Percentiles rank a stretch among this genome's conserved stretches.
phyloP scores from a whole-genome alignment of 176 grass and related monocot genomes.

The Triticum monococcum region DNA sequence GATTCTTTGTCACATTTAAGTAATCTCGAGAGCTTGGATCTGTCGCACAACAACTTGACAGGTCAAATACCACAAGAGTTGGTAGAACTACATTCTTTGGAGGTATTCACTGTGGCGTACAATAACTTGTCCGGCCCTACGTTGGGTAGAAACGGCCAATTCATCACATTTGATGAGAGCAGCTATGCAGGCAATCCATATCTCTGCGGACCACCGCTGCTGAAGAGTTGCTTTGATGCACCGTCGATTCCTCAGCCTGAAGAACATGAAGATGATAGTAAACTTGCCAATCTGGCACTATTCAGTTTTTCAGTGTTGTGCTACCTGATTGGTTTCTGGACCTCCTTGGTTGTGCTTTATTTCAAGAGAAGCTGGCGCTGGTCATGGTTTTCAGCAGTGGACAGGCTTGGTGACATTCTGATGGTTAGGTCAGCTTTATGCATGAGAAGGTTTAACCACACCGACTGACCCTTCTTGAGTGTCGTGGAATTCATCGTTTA shows the following conservation, averaged over 20 bases:
- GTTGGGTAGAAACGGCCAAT: conserved; percentile 19
- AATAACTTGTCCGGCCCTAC: conserved; percentile 43
- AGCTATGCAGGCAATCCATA: conserved; percentile 31
- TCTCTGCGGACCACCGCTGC: conserved; percentile 32
- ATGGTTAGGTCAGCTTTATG: neutral
- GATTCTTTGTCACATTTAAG: conserved; percentile 9
- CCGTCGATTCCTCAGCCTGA: neutral
- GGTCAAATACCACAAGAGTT: conserved; percentile 28
- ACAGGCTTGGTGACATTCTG: conserved; percentile 30
- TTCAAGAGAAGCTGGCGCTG: conserved; percentile 31
- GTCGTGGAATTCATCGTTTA: no score
- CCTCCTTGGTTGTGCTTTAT: conserved; percentile 28
- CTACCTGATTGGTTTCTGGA: conserved; percentile 33
- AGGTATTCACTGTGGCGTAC: conserved; percentile 32
- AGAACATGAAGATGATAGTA: neutral
- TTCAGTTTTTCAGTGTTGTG: conserved; percentile 9
- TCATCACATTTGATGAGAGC: conserved; percentile 33
- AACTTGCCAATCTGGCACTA: neutral
- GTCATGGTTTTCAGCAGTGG: conserved; percentile 17
- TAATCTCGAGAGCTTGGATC: conserved; percentile 30
- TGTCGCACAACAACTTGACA: conserved; percentile 11
- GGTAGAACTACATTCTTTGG: neutral
- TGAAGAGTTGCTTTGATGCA: neutral
- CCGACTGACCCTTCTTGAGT: neutral
- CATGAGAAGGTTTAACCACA: neutral